Conservation (phyloP, 2,329 filamentous ascomycete species). For the Truncatella angustata region DNA sequence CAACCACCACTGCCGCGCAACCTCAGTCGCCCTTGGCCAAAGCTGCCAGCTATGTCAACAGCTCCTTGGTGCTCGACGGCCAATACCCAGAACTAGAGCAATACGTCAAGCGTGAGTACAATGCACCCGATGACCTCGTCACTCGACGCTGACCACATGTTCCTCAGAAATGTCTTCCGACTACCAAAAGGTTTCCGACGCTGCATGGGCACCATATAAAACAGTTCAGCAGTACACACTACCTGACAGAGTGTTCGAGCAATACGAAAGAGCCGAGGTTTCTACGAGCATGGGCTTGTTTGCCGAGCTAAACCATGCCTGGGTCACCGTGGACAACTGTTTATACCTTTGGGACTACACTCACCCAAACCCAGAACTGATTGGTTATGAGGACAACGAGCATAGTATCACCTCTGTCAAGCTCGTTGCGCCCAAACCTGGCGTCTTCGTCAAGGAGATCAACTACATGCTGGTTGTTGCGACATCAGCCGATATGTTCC, state of each 20-base stretch:
- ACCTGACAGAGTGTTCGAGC: conserved; percentile 87
- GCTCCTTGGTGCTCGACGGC: conserved; percentile 71
- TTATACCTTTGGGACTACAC: conserved; percentile 98
- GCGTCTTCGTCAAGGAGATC: conserved; percentile 84
- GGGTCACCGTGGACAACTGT: conserved; percentile 93
- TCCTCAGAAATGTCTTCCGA: conserved; percentile 78
- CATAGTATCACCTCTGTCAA: conserved; percentile 90
- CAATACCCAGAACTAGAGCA: conserved; percentile 86
- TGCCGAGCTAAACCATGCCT: conserved; percentile 90
- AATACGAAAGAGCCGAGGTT: conserved; percentile 84
- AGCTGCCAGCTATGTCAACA: conserved; percentile 81
- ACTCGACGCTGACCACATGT: conserved; percentile 28
- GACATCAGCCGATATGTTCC: conserved; percentile 77
- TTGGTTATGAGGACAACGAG: conserved; percentile 86
- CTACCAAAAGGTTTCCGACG: conserved; percentile 74
- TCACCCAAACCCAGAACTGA: conserved; percentile 82
- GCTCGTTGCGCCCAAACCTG: conserved; percentile 77
- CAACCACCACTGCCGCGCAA: conserved; percentile 26
- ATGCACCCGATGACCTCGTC: not conserved
- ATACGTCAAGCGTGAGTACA: conserved; percentile 77
- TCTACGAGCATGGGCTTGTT: conserved; percentile 95
- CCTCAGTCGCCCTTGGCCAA: conserved; percentile 62
- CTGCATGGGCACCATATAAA: conserved; percentile 86
- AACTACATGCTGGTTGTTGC: conserved; percentile 87
- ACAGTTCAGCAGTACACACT: conserved; percentile 84